These are phyloP conservation scores for Stagonosporopsis cucurbitacearum DNA, from an alignment of 2,329 filamentous ascomycete species.

Conservation along the genomic window DNA sequence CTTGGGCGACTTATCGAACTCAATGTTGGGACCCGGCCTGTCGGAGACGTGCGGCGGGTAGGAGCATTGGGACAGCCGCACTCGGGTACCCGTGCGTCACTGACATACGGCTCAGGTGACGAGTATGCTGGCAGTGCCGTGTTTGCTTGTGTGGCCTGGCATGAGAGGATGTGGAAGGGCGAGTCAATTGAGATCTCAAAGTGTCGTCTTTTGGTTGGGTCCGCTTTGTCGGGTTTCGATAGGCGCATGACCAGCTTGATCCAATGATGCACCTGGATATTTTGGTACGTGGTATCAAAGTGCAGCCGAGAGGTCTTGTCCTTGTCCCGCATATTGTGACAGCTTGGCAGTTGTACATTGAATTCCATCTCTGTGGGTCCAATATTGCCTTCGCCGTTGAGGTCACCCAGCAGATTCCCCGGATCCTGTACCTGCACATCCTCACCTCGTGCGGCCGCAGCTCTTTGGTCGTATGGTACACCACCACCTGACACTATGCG, in stretches of 20 bases:
- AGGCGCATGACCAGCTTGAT: slow-evolving; percentile 97
- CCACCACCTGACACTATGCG: slow-evolving; percentile 82
- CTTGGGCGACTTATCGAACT: slow-evolving; percentile 59
- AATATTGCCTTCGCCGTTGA: slow-evolving; percentile 75
- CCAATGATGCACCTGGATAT: slow-evolving; percentile 94
- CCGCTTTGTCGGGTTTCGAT: slow-evolving; percentile 79
- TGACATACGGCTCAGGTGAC: slow-evolving; percentile 53
- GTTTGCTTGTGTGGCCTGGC: slow-evolving; percentile 90
- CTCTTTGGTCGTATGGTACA: slow-evolving; percentile 68
- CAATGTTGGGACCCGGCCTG: slow-evolving; percentile 62
- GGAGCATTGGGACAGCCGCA: slow-evolving; percentile 74
- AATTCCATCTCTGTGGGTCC: slow-evolving; percentile 94
- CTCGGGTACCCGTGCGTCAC: slow-evolving; percentile 52
- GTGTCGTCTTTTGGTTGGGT: slow-evolving; percentile 80
- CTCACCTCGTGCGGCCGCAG: slow-evolving; percentile 62
- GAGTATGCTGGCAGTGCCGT: slow-evolving; percentile 84
- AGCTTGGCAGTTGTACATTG: slow-evolving; percentile 89
- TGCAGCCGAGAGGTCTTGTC: slow-evolving; percentile 72
- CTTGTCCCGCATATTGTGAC: slow-evolving; percentile 78
- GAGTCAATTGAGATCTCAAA: slow-evolving; percentile 98
- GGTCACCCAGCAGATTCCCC: slow-evolving; percentile 79
- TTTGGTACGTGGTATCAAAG: slow-evolving; percentile 91
- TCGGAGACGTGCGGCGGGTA: slow-evolving; percentile 54
- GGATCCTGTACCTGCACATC: slow-evolving; percentile 61
- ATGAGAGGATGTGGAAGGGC: slow-evolving; percentile 90